Evolutionary conservation across 805 yeast genomes (phyloP).

Genomic region (Yarrowia sp.): DNA sequence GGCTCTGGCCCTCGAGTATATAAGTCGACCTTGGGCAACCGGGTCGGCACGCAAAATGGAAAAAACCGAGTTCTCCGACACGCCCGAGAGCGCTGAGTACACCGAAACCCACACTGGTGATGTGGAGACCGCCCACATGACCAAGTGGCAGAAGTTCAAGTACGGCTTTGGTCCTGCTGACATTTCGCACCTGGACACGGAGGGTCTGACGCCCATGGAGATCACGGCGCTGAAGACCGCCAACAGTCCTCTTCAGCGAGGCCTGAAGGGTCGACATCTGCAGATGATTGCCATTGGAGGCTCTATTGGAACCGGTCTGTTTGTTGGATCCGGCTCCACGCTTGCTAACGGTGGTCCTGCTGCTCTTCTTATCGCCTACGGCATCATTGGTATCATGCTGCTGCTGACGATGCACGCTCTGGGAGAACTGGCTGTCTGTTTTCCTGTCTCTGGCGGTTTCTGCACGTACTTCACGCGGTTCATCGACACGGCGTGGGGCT

Average conservation of each 20-base stretch:
- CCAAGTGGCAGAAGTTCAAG: conserved; percentile 39
- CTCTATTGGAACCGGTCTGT: conserved; percentile 75
- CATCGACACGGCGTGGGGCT: conserved; percentile 60
- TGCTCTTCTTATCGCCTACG: conserved; percentile 57
- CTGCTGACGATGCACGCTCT: conserved; percentile 62
- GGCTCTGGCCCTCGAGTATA: neutral
- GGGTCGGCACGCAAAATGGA: neutral
- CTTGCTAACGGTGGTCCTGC: conserved; percentile 52
- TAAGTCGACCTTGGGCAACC: neutral
- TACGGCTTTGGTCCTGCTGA: conserved; percentile 50
- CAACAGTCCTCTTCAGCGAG: conserved; percentile 54
- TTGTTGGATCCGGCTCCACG: conserved; percentile 52
- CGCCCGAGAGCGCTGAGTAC: neutral
- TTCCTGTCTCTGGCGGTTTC: conserved; percentile 58
- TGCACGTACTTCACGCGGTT: conserved; percentile 56
- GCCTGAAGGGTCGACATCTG: conserved; percentile 45
- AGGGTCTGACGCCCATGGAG: conserved; percentile 40
- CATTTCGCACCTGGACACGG: conserved; percentile 37
- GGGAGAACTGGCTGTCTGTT: conserved; percentile 68
- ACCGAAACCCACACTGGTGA: neutral
- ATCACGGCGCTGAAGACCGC: conserved; percentile 45
- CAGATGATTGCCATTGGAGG: conserved; percentile 15
- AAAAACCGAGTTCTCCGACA: neutral
- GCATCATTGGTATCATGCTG: conserved; percentile 60
- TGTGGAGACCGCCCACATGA: conserved; percentile 1